phyloP scores from a whole-genome alignment of 306 rosid genomes.

The Coriaria nepalensis region DNA sequence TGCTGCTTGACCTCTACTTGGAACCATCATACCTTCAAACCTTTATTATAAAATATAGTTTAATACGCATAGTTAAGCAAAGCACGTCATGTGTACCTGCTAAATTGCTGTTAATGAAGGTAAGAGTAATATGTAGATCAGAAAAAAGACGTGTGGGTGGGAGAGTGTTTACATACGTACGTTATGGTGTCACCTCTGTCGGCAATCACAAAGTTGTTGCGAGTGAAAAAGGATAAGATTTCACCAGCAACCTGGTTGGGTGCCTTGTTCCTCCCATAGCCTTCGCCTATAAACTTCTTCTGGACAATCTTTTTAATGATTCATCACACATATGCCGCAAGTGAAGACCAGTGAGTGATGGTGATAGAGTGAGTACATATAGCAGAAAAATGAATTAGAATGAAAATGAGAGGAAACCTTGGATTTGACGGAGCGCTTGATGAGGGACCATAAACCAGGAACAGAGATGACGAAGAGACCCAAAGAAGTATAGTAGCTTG shows the following conservation, averaged over 20 bases:
- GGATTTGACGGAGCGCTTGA: constrained; percentile 92
- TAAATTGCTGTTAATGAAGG: too few species aligned
- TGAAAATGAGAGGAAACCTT: constrained; percentile 26
- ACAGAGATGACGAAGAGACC: constrained; percentile 93
- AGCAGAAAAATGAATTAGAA: not conserved
- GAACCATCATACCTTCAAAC: constrained; percentile 87
- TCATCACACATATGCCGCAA: too few species aligned
- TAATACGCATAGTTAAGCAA: too few species aligned
- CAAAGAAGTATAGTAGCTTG: constrained; percentile 86
- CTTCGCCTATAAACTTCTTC: constrained; percentile 63
- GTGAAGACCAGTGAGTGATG: too few species aligned
- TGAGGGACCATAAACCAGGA: constrained; percentile 95
- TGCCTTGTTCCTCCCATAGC: constrained; percentile 30
- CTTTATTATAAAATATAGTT: constrained; percentile 18
- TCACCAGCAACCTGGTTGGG: constrained; percentile 75
- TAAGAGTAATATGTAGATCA: not conserved
- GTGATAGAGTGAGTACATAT: not conserved
- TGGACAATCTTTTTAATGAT: constrained; percentile 47
- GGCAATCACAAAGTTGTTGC: constrained; percentile 62
- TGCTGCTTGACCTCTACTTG: constrained; percentile 80
- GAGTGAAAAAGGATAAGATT: constrained; percentile 72
- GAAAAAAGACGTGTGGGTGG: not conserved
- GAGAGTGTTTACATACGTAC: constrained; percentile 22
- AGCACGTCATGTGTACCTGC: too few species aligned
- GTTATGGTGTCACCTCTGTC: constrained; percentile 82